A percentile compares a stretch with the other conserved stretches of the same genome.
Evolutionary conservation across 768 basidiomycete genomes (phyloP).

Genomic region (Lactarius pseudohatsudake): DNA sequence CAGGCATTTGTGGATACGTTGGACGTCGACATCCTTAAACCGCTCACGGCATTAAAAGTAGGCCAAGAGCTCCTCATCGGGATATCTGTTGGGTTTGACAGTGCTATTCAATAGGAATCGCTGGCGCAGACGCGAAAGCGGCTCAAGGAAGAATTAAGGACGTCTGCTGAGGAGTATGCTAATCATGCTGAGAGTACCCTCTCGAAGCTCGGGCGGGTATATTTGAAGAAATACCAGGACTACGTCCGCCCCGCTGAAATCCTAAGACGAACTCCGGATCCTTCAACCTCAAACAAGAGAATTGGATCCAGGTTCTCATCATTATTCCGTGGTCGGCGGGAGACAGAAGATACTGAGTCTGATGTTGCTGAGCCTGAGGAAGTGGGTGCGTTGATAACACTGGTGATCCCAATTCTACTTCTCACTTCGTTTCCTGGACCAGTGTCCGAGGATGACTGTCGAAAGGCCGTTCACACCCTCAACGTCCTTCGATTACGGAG

Average conservation of each 20-base stretch:
- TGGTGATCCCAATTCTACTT: not conserved
- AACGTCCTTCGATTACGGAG: constrained; percentile 83
- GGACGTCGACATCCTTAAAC: constrained; percentile 66
- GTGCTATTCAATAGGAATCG: constrained; percentile 56
- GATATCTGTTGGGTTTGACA: not conserved
- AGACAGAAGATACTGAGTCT: constrained; percentile 40
- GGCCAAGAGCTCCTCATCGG: constrained; percentile 15
- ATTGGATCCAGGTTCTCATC: not conserved
- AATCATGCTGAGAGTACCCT: constrained; percentile 80
- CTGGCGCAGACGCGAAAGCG: constrained; percentile 88
- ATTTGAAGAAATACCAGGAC: constrained; percentile 83
- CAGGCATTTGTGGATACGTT: constrained; percentile 76
- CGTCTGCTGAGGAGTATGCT: constrained; percentile 68
- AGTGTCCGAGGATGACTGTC: constrained; percentile 79
- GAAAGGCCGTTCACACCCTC: constrained; percentile 87
- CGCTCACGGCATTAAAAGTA: constrained; percentile 68
- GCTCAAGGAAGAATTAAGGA: constrained; percentile 88
- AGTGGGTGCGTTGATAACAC: constrained; percentile 56
- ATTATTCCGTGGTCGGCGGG: not conserved
- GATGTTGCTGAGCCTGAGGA: constrained; percentile 82
- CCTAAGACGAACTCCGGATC: constrained; percentile 41
- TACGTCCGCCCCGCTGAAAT: constrained; percentile 43
- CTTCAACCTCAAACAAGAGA: not conserved
- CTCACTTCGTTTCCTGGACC: constrained; percentile 5
- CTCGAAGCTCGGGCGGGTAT: constrained; percentile 76